phyloP scores from a whole-genome alignment of 2,329 filamentous ascomycete genomes.

The Myriosclerotinia curreyana region DNA sequence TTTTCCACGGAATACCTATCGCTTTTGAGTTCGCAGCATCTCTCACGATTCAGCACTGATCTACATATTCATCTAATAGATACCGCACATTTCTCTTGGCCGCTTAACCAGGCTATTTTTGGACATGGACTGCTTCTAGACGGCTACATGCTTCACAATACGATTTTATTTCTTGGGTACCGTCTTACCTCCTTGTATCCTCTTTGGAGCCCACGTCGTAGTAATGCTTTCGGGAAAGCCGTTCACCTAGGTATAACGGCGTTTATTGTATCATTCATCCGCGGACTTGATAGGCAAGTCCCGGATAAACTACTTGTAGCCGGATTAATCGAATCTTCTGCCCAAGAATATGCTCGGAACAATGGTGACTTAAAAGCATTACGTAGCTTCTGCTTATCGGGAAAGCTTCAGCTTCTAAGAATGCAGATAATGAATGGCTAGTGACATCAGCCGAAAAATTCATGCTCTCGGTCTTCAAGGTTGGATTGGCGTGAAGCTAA shows the following conservation, averaged over 20 bases:
- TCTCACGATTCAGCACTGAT: background rate
- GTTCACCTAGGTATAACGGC: constrained; percentile 31
- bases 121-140: constrained; percentile 27
- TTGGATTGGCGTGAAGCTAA: no score
- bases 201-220: constrained; percentile 11
- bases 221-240: constrained; percentile 23
- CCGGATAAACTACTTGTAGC: no score
- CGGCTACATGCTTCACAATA: constrained; percentile 33
- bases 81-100: background rate
- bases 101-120: constrained; percentile 25
- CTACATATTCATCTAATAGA: background rate
- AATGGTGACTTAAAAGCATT: no score
- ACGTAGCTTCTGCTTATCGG: no score
- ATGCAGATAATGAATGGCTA: no score
- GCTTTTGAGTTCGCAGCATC: background rate
- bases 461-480: no score
- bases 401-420: no score
- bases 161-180: constrained; percentile 34
- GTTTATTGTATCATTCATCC: no score
- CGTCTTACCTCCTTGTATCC: constrained; percentile 32
- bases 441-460: no score
- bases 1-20: background rate
- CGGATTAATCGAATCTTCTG: no score
- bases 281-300: no score
- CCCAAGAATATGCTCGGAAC: no score